Base-by-base conservation (phyloP, 805 yeast genomes). In the Ogataea methanolica region DNA sequence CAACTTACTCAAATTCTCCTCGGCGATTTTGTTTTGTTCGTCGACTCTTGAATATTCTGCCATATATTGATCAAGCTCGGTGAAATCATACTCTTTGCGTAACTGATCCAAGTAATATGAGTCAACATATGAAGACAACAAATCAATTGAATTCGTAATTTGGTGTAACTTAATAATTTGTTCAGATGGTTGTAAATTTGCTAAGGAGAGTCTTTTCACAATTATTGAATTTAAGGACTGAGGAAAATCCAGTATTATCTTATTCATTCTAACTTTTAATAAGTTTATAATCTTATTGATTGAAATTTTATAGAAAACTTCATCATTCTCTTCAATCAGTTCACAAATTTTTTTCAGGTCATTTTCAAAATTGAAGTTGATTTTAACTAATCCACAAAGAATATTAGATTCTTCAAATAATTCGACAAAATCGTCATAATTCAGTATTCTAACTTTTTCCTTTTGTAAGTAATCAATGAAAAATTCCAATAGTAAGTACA, bases 41-140 rank as follows among this genome's bases (percentile, higher is more conserved):
- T 52, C 56, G 44, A 33, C 41, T 29, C 36, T 58, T 41, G 33
- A 63, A 39, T 48, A 50, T 26, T 46, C 54, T 33, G 38, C 60
- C 63, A 39, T 39, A 42, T 60, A 58, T 0, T 39, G 31, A 6
- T 52, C 51, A 17, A 64, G 42, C 7, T 26, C 29, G 2, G 23
- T 41, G 31, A 60, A 56, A 38, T 68, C 61, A 41, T 58, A 58
- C 6, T 43, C 33, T 6, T 50, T 43, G 3, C 52, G 22, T 12
- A 70, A 57, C 36, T 58, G 52, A 0, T 52, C 45, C 42, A 65
- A 61, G 38, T 73, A 59, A n/a, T 48, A 52, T 4, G 53, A 44
- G 17, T 62, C 60, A 2, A 78, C 63, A 50, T 72, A 73, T 3
- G 78, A 72, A 3, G 79, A 72, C 6, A 82, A 50, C 29, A 82